Base-by-base conservation (phyloP, 805 yeast genomes). In the Blastobotrys mokoenaii region DNA sequence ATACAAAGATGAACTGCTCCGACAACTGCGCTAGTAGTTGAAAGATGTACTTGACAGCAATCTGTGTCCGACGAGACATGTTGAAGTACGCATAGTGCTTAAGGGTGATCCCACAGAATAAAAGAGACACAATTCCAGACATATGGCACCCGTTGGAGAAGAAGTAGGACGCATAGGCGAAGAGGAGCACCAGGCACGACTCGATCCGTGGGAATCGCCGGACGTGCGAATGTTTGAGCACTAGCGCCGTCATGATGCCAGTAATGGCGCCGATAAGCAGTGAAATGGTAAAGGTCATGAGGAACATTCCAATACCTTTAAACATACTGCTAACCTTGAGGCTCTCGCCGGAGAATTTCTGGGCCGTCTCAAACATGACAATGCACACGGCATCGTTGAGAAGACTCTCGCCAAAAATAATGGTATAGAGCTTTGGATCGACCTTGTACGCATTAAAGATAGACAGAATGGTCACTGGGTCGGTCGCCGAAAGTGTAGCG, bases 331-430 rank as follows among this genome's bases (percentile, higher is more conserved):
- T 41, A 51, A 86, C 71, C 41, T 78, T 76, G 0, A 90, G 84
- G 18, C 77, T 75, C 53, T 84, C 82, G 38, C 95, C 97, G 57
- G 89, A 94, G 64, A 93, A 87, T 66, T 88, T 86, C 64, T 88
- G 97, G 60, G 97, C 89, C 0, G 99, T 93, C 68, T 93, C 98
- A 68, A 93, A 93, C 95, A 93, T 90, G 56, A 93, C 99, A 62
- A 93, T 93, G 53, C 97, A 88, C 49, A 93, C 94, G 32, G 99
- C 99, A 69, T 93, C 99, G 62, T 93, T 93, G 51, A 93, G 70
- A 48, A 93, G 70, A 3, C 96, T 85, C 66, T 93, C 99, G 41
- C 99, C 99, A 63, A 93, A 90, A 51, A 93, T 94, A 51, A 93
- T 88, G 20, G 98, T 94, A 68, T 94, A 93, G 40, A 93, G 71